These are phyloP conservation scores for Eurotiales sp. DNA, from an alignment of 2,329 filamentous ascomycete genomes.

Conservation along the genomic window DNA sequence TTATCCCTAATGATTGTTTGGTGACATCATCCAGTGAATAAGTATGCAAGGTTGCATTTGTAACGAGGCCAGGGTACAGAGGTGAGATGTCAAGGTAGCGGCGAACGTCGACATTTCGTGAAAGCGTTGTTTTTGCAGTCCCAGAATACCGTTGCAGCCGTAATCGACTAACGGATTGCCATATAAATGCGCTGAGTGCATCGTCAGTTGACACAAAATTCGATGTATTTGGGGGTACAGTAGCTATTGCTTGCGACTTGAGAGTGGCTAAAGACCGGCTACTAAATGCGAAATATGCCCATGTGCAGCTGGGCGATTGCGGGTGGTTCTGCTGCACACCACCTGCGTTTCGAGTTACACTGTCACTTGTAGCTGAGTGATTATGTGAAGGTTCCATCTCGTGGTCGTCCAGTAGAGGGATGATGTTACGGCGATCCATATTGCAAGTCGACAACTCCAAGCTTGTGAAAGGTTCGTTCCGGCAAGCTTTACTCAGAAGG, in stretches of 20 bases:
- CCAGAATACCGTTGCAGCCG: slow-evolving; percentile 36
- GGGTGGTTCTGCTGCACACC: not conserved
- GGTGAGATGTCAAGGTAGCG: slow-evolving; percentile 38
- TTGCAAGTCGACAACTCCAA: slow-evolving; percentile 47
- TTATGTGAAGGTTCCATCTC: not conserved
- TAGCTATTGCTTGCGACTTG: slow-evolving; percentile 12
- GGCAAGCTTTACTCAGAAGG: slow-evolving; percentile 50
- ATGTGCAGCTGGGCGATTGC: not conserved
- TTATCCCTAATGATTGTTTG: slow-evolving; percentile 28
- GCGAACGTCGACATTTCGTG: slow-evolving; percentile 51
- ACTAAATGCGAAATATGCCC: slow-evolving; percentile 7
- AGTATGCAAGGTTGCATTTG: slow-evolving; percentile 45
- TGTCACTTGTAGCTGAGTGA: not conserved
- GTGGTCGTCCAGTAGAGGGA: slow-evolving; percentile 39
- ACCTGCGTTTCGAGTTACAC: not conserved
- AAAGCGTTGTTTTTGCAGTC: slow-evolving; percentile 29
- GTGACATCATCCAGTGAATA: slow-evolving; percentile 27
- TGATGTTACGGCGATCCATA: slow-evolving; percentile 31
- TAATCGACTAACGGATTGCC: slow-evolving; percentile 43
- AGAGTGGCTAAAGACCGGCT: not conserved
- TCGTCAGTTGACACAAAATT: slow-evolving; percentile 54
- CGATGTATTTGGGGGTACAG: slow-evolving; percentile 22
- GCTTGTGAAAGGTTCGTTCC: slow-evolving; percentile 41
- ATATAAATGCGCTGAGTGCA: slow-evolving; percentile 50
- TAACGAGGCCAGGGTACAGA: slow-evolving; percentile 48